phyloP scores from a whole-genome alignment of 306 rosid species.

The Arachis stenosperma region DNA sequence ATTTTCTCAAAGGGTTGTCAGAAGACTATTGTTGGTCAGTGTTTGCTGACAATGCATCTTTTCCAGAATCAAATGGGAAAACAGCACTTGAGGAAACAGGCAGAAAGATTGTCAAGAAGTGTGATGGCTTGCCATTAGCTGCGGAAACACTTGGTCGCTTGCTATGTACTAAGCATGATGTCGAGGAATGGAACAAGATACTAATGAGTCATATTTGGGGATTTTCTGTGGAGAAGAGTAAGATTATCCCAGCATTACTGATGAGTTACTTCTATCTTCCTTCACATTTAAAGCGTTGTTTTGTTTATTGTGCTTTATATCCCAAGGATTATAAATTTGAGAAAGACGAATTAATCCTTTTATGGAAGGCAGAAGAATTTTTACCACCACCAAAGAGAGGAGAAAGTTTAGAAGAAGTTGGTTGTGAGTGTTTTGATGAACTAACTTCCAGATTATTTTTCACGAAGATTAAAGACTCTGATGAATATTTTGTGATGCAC shows the following conservation, averaged over 20 bases:
- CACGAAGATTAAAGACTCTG: fast-evolving
- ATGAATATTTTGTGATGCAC: neutral
- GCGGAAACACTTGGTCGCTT: slow-evolving; percentile 38
- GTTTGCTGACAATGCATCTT: neutral
- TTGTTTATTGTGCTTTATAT: slow-evolving; percentile 49
- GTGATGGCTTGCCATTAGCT: slow-evolving; percentile 51
- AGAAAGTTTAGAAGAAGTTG: neutral
- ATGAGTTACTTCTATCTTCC: slow-evolving; percentile 48
- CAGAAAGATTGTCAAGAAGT: slow-evolving; percentile 5
- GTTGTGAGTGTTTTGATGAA: slow-evolving; percentile 2
- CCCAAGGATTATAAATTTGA: slow-evolving; percentile 36
- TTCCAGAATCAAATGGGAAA: neutral
- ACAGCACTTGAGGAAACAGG: neutral
- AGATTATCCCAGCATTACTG: slow-evolving; percentile 24
- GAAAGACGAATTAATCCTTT: slow-evolving; percentile 7
- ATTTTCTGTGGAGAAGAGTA: neutral
- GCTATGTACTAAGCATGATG: neutral
- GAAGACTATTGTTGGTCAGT: neutral
- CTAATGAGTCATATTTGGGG: slow-evolving; percentile 14
- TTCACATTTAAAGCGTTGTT: slow-evolving; percentile 38
- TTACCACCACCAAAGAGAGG: neutral
- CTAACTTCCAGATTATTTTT: neutral
- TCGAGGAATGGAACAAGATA: slow-evolving; percentile 11
- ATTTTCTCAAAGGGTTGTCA: neutral
- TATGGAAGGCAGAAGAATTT: slow-evolving; percentile 39